Evolutionary conservation across 495 filamentous ascomycete species (phyloP).

Genomic region (Cenococcum geophilum): DNA sequence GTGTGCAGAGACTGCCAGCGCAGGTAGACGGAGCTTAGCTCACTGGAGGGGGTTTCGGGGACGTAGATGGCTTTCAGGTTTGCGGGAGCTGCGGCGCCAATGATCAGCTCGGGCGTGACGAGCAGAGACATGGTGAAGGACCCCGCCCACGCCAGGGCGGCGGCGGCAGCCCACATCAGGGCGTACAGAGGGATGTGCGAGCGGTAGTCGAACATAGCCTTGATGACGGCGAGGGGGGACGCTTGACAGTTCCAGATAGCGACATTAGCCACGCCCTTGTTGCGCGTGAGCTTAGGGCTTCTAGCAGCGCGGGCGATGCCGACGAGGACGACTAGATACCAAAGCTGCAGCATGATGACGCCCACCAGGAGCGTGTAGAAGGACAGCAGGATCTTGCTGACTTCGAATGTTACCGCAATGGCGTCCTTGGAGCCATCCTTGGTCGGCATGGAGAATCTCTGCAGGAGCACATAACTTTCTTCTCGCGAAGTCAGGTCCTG

Average conservation of each 20-base stretch:
- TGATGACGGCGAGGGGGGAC: conserved; percentile 14
- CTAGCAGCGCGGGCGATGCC: conserved; percentile 13
- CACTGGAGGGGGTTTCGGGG: conserved; percentile 3
- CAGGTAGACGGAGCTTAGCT: neutral
- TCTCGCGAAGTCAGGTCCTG: conserved; percentile 1
- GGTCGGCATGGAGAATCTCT: conserved; percentile 18
- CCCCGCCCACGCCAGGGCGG: conserved; percentile 15
- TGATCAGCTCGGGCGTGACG: conserved; percentile 28
- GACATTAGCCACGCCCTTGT: conserved; percentile 14
- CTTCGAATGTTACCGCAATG: neutral
- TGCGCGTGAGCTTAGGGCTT: conserved; percentile 11
- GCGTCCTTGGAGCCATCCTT: conserved; percentile 13
- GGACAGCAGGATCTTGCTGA: conserved; percentile 17
- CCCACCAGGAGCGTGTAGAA: conserved; percentile 27
- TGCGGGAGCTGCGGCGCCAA: conserved; percentile 17
- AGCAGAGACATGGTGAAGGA: conserved; percentile 27
- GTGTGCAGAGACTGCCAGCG: neutral
- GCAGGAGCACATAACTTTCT: conserved; percentile 10
- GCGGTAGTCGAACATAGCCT: conserved; percentile 7
- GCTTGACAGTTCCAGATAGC: conserved; percentile 25
- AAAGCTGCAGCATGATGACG: conserved; percentile 19
- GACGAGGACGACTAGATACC: conserved; percentile 21
- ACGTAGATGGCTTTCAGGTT: neutral
- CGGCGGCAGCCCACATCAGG: conserved; percentile 12
- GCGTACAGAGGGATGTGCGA: conserved; percentile 16